Percentiles rank a stretch among this genome's conserved stretches.
Evolutionary conservation across 2,329 filamentous ascomycete genomes (phyloP).

Genomic region (Phyllosticta paracitricarpa): DNA sequence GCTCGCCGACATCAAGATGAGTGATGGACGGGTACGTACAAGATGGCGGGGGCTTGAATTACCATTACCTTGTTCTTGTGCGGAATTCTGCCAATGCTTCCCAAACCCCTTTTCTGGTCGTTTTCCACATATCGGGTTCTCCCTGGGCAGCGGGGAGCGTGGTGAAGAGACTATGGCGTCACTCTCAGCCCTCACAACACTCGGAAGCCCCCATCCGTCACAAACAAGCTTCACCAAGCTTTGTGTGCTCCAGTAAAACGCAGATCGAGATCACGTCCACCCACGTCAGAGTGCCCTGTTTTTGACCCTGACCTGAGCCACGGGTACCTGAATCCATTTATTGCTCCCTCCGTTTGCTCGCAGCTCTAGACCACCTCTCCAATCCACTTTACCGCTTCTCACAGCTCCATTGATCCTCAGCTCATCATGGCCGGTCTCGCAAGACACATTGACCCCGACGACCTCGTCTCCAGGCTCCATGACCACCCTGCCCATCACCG

Average conservation of each 20-base stretch:
- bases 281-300: slow-evolving; percentile 1
- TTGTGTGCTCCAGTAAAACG: slow-evolving; percentile 1
- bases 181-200: not conserved
- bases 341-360: not conserved
- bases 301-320: not conserved
- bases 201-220: not conserved
- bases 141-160: too few relatives aligned
- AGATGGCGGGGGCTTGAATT: too few relatives aligned
- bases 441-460: slow-evolving; percentile 40
- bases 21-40: too few relatives aligned
- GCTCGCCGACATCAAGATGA: too few relatives aligned
- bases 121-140: too few relatives aligned
- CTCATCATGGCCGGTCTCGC: slow-evolving; percentile 3
- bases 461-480: slow-evolving; percentile 45
- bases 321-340: not conserved
- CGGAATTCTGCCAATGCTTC: too few relatives aligned
- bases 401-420: not conserved
- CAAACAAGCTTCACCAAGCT: slow-evolving; percentile 12
- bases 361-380: not conserved
- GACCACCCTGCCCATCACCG: slow-evolving; percentile 34
- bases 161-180: not conserved
- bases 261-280: not conserved
- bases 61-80: too few relatives aligned
- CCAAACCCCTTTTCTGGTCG: too few relatives aligned
- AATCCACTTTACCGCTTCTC: not conserved